Conservation (phyloP, 257 asterid species). For the Nicotiana obtusifolia region DNA sequence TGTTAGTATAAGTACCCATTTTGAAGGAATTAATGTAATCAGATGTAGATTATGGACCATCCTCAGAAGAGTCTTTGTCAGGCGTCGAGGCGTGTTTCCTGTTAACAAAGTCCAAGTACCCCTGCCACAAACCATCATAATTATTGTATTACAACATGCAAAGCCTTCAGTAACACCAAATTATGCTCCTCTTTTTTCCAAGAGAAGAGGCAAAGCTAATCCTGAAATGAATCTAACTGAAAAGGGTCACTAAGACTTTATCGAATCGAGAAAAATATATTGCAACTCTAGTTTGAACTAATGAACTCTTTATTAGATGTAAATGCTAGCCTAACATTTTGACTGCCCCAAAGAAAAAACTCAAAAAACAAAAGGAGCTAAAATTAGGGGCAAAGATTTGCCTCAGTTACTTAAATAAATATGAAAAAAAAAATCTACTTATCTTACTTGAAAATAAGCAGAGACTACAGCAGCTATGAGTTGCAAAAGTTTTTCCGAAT, state of each 20-base stretch:
- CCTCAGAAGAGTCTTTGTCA: background rate
- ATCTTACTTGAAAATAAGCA: background rate
- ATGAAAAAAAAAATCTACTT: background rate
- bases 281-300: background rate
- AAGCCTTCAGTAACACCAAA: background rate
- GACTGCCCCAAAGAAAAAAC: background rate
- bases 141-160: background rate
- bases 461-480: background rate
- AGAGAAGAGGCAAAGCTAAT: background rate
- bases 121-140: constrained; percentile 35
- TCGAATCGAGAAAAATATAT: background rate
- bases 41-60: background rate
- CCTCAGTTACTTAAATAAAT: background rate
- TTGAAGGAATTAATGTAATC: background rate
- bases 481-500: background rate
- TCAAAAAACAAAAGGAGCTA: background rate
- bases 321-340: background rate
- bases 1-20: background rate
- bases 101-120: constrained; percentile 60
- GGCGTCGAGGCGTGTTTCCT: constrained; percentile 8
- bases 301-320: background rate
- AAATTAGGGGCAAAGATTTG: background rate
- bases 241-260: background rate
- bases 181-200: background rate
- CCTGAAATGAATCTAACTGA: background rate